Evolutionary conservation across 2,329 filamentous ascomycete species (phyloP), one percentile per base, ranked within the genome.

Genomic region (Colletotrichum karsti): DNA sequence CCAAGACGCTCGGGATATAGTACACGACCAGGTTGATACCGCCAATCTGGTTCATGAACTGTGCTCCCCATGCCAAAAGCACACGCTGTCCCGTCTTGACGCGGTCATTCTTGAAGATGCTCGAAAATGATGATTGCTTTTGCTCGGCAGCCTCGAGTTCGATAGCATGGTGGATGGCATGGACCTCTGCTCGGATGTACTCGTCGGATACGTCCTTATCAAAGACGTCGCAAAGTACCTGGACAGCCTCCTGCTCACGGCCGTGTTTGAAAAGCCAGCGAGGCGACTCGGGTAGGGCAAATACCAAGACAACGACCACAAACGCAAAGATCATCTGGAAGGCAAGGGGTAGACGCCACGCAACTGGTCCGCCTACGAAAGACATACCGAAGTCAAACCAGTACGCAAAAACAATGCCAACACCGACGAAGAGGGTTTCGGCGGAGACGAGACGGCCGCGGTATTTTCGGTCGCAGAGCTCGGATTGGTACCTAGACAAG

Each of bases 11-110:
- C 1, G 75, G 72, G 2, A 78, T 75, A 4, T 76, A 78, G 51
- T 82, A 77, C 42, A 85, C 80, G 0, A 83, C 77, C 0, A 83
- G 51, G 74, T 86, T 86, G 64, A 85, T 83, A 0, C 84, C 83
- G 5, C 79, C 78, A 54, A 83, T 77, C 65, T 87, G 85, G 55
- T 88, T 84, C 79, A 85, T 84, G 58, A 83, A 81, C 59, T 84
- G 81, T 57, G 82, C 79, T n/a, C 80, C 78, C 71, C 79, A 85
- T 0, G 83, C 84, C 4, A 87, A 77, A 2, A 85, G 70, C 15
- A 87, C 81, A 2, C 84, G 76, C 30, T 79, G 72, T 0, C 83
- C 75, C 4, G 80, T 86, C 72, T 80, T 77, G 10, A 83, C 74
- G 48, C 77, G 77, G 67, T 82, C 84, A 8, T 76, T 76, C 72